These are phyloP conservation scores for Macroventuria anomochaeta DNA, from an alignment of 2,329 filamentous ascomycete species.

Conservation along the genomic window DNA sequence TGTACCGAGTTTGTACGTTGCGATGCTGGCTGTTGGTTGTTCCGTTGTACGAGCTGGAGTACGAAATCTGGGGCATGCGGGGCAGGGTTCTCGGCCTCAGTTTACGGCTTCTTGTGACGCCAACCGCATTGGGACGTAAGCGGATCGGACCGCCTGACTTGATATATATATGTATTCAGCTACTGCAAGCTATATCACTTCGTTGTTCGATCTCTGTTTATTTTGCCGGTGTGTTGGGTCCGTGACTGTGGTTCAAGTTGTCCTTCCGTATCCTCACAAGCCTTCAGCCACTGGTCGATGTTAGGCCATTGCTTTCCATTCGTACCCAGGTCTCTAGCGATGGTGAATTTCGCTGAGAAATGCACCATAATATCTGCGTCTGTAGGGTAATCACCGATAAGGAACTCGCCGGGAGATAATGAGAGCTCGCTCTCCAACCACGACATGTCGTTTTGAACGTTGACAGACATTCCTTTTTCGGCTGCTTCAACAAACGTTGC, in stretches of 20 bases:
- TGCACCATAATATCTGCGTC: slow-evolving; percentile 57
- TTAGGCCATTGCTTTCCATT: slow-evolving; percentile 36
- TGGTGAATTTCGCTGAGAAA: slow-evolving; percentile 52
- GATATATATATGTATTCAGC: background rate
- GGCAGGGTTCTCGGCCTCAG: slow-evolving; percentile 9
- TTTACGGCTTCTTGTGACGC: slow-evolving; percentile 4
- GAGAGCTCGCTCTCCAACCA: slow-evolving; percentile 54
- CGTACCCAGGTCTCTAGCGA: slow-evolving; percentile 48
- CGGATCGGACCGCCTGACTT: background rate
- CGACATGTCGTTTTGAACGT: slow-evolving; percentile 55
- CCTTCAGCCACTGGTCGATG: slow-evolving; percentile 46
- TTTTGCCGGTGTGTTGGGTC: background rate
- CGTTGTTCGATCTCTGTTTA: background rate
- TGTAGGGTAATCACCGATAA: slow-evolving; percentile 52
- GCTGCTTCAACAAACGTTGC: slow-evolving; percentile 52
- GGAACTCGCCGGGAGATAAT: slow-evolving; percentile 47
- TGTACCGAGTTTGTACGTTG: background rate
- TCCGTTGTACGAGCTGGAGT: slow-evolving; percentile 14
- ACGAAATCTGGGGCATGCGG: slow-evolving; percentile 12
- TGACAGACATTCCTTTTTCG: slow-evolving; percentile 50
- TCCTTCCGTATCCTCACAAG: slow-evolving; percentile 45
- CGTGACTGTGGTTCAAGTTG: slow-evolving; percentile 16
- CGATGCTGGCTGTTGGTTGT: background rate
- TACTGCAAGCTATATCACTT: background rate
- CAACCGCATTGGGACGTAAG: background rate